Base-by-base conservation (phyloP, 2,329 filamentous ascomycete genomes). In the Arachnomyces sp. region DNA sequence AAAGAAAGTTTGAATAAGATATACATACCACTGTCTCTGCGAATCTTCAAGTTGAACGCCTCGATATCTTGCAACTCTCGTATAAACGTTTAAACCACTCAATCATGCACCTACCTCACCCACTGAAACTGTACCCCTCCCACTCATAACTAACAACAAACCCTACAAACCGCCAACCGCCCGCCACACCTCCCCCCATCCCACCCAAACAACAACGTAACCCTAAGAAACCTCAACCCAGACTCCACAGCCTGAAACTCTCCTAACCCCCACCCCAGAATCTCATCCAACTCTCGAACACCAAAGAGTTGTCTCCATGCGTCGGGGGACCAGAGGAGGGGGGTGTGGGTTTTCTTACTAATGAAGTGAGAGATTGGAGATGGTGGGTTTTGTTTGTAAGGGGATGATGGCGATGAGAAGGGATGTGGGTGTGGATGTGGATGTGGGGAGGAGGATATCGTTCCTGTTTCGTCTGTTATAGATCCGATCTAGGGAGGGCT, bases 271-370 rank as follows among this genome's bases (percentile, higher is more conserved):
- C 32, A 29, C 31, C 11, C 7, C 8, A 40, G 7, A 17, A 73
- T 47, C 38, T 68, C 63, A 15, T 56, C 54, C 0, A 63, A 49
- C 1, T 58, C 55, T 13, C 65, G 54, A 5, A 25, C 20, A 2
- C 69, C 70, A 1, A 74, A 57, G 4, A 74, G 54, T 34, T 71
- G 60, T 31, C 44, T 47, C 70, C 70, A 73, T 1, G 70, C 69
- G 2, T 52, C 34, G 13, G 63, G 54, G 2, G 63, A 65, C 40
- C 72, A 57, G 15, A 72, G 50, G 15, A 72, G 50, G 47, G 69
- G 71, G 2, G 68, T 67, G 3, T 55, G 47, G 3, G 50, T 50
- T 6, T 38, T 31, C 33, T 33, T 40, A 11, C 31, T 28, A 8
- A 11, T 12, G 12, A 20, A 28, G 38, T 18, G 8, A n/a, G 16